Evolutionary conservation across 2,329 filamentous ascomycete genomes (phyloP), one percentile per base, ranked within the genome.

Genomic region (Aspergillus oerlinghausenensis): DNA sequence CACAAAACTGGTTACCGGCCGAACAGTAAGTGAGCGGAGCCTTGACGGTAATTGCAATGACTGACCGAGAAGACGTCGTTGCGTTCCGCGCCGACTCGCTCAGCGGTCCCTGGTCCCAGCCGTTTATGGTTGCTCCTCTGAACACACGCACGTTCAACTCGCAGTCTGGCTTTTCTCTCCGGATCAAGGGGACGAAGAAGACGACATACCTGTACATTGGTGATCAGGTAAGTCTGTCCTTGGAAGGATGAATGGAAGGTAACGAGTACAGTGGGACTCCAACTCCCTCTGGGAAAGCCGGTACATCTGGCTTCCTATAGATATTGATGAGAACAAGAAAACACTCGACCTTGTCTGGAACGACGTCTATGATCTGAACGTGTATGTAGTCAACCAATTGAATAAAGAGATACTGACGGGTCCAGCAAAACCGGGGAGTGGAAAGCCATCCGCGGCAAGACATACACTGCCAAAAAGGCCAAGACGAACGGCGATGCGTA

Each of bases 1-100:
- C 83, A 85, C 60, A 86, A 85, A 73, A 86, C 83, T 0, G 83
- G 83, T 0, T 86, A 86, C 54, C 73, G 83, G n/a, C 83, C 83
- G 0, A 85, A 85, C 52, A 85, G 75, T 71, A 49, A 58, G 66
- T 57, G 23, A 0, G 2, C 32, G 4, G 2, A 35, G 11, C 25
- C 17, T 3, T 2, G 4, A 1, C 4, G 7, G 11, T 1, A 10
- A 8, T 3, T 3, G 3, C 14, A 2, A 32, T 11, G 6, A 25
- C 32, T 47, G 10, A 57, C 17, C 3, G 11, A 40, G 42, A 35
- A 77, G 75, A 84, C 52, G 81, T 84, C 1, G 81, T 84, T 5
- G 80, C 80, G 1, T 83, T 83, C 70, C 77, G 80, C 17, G 80
- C 80, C 1, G 79, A 83, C 62, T 75, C 70, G 0, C 70, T 83